A percentile compares a stretch with the other conserved stretches of the same genome.
Conservation (phyloP, 2,329 filamentous ascomycete genomes). For the Fusarium hostae region DNA sequence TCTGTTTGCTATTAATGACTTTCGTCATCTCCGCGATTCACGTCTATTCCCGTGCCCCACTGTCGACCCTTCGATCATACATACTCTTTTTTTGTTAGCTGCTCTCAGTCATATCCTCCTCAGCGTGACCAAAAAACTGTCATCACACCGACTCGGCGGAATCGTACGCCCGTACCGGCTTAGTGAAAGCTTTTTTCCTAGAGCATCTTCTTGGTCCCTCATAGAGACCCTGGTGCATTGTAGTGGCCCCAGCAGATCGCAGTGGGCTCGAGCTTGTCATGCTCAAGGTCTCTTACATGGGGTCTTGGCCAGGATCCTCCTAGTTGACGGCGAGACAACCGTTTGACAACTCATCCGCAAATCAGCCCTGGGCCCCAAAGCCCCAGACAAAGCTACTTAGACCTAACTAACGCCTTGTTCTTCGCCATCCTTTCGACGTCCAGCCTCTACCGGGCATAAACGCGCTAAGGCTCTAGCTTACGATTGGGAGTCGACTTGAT, state of each 20-base stretch:
- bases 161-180: conserved; percentile 38
- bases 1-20: conserved; percentile 35
- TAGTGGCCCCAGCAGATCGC: conserved; percentile 50
- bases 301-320: conserved; percentile 54
- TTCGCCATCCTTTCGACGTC: conserved; percentile 45
- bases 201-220: conserved; percentile 39
- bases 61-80: conserved; percentile 22
- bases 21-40: conserved; percentile 43
- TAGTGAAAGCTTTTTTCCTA: conserved; percentile 35
- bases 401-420: conserved; percentile 45
- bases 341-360: conserved; percentile 51
- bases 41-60: conserved; percentile 39
- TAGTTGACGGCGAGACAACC: conserved; percentile 51
- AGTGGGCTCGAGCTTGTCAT: conserved; percentile 56
- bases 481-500: conserved; percentile 46
- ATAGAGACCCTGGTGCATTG: conserved; percentile 56
- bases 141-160: conserved; percentile 41
- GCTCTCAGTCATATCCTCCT: conserved; percentile 37
- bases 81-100: conserved; percentile 26
- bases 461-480: conserved; percentile 44
- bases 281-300: conserved; percentile 52
- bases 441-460: conserved; percentile 46
- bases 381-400: conserved; percentile 45
- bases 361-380: conserved; percentile 47
- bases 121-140: conserved; percentile 40